A percentile compares a stretch with the other conserved stretches of the same genome.
These are phyloP conservation scores for Pythium plurisporium DNA, from an alignment of 352 stramenopile species.

Conservation along the genomic window DNA sequence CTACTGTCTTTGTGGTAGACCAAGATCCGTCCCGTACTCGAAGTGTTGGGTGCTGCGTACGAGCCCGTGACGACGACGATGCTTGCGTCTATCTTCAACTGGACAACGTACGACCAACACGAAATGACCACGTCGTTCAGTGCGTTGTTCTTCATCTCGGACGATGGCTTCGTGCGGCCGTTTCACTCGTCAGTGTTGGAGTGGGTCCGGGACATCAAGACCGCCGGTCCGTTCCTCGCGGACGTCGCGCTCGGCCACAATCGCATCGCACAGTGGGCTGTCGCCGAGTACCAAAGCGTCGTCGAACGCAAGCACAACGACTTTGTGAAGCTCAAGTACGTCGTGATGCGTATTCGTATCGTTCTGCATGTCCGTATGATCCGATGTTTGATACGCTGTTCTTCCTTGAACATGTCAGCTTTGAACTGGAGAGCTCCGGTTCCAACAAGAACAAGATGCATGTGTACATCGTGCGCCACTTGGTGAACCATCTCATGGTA, in stretches of 20 bases:
- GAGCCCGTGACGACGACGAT: slow-evolving; percentile 46
- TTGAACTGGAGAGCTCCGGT: slow-evolving; percentile 43
- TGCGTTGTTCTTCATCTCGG: slow-evolving; percentile 52
- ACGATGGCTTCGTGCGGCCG: slow-evolving; percentile 40
- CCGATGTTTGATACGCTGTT: no score
- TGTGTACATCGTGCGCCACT: slow-evolving; percentile 74
- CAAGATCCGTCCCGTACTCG: slow-evolving; percentile 56
- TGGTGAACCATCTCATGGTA: slow-evolving; percentile 73
- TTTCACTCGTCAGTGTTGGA: slow-evolving; percentile 76
- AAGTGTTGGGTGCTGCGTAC: slow-evolving; percentile 65
- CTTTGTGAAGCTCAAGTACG: slow-evolving; percentile 71
- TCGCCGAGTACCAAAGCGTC: slow-evolving; percentile 46
- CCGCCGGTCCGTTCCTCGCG: slow-evolving; percentile 46
- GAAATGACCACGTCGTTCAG: slow-evolving; percentile 47
- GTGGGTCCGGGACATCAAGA: slow-evolving; percentile 56
- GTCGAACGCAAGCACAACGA: slow-evolving; percentile 43
- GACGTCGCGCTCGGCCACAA: slow-evolving; percentile 53
- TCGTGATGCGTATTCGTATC: no score
- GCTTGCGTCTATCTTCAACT: slow-evolving; percentile 47
- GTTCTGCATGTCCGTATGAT: no score
- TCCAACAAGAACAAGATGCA: slow-evolving; percentile 31
- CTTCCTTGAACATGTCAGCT: slow-evolving; percentile 30
- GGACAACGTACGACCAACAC: slow-evolving; percentile 54
- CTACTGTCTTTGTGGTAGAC: slow-evolving; percentile 12
- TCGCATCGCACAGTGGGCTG: slow-evolving; percentile 53